phyloP scores from a whole-genome alignment of 352 stramenopile species.

The Pythium guiyangense region DNA sequence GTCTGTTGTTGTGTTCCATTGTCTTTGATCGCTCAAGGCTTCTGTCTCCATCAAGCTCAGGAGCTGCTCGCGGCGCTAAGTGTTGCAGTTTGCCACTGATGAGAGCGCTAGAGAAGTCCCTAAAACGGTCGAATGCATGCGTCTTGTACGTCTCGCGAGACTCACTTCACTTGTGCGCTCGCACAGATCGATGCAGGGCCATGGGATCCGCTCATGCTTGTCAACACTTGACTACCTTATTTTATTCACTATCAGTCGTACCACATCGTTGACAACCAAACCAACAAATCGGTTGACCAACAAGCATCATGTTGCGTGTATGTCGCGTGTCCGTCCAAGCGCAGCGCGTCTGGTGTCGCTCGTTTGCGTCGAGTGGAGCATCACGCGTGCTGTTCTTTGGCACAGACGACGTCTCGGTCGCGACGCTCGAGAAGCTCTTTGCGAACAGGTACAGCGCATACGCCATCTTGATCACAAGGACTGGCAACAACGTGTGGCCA shows the following conservation, averaged over 20 bases:
- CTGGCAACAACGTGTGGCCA: background rate
- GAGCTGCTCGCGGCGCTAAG: no score
- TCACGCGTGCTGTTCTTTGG: slow-evolving; percentile 84
- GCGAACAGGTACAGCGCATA: slow-evolving; percentile 34
- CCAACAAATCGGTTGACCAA: background rate
- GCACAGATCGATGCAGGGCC: background rate
- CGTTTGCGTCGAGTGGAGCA: slow-evolving; percentile 5
- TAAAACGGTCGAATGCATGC: background rate
- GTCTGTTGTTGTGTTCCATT: no score
- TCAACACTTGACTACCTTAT: background rate
- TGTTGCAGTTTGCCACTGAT: no score
- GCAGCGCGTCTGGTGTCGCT: slow-evolving; percentile 2
- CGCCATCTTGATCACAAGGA: slow-evolving; percentile 6
- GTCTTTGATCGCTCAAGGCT: no score
- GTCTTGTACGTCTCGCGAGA: background rate
- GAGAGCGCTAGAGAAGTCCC: no score
- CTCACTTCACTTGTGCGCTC: no score
- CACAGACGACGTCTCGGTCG: slow-evolving; percentile 79
- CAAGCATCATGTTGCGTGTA: no score
- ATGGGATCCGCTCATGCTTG: background rate
- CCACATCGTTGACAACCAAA: background rate
- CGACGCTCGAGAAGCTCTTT: slow-evolving; percentile 66
- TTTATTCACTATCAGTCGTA: background rate
- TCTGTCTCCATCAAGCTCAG: no score
- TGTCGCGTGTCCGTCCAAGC: no score